Conservation (phyloP, 208 protist species). For the Leishmania braziliensis region DNA sequence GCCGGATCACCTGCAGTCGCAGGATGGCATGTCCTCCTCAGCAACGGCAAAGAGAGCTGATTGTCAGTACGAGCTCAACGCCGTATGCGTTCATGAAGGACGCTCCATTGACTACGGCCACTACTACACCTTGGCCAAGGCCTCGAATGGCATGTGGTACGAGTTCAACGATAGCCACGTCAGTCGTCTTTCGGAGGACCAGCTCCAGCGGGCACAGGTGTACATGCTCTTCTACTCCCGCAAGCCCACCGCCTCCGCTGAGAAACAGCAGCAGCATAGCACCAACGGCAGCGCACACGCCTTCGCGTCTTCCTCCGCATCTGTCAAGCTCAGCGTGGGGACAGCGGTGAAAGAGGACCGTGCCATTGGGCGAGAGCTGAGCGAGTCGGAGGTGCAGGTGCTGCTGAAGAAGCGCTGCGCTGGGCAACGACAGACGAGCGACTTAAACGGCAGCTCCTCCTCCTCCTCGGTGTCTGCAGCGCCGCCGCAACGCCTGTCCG, state of each 20-base stretch:
- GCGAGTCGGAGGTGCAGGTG: constrained; percentile 25
- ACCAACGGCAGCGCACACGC: constrained; percentile 4
- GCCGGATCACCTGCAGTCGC: background rate
- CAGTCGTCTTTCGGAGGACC: constrained; percentile 59
- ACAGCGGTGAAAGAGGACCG: background rate
- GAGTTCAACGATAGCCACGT: constrained; percentile 85
- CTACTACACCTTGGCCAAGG: constrained; percentile 90
- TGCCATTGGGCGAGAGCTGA: constrained; percentile 27
- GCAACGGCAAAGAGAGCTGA: background rate
- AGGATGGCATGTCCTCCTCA: background rate
- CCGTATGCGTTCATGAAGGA: constrained; percentile 90
- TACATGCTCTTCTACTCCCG: constrained; percentile 93
- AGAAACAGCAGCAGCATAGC: background rate
- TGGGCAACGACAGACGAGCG: background rate
- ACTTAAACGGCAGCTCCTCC: background rate
- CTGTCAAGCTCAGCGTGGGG: background rate
- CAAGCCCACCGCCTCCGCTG: background rate
- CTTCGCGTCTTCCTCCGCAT: background rate
- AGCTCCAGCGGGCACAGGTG: constrained; percentile 69
- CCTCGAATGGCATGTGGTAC: constrained; percentile 86
- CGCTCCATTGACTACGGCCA: constrained; percentile 82
- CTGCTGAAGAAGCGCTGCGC: constrained; percentile 15
- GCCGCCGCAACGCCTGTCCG: background rate
- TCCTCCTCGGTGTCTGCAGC: too few species aligned
- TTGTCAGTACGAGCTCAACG: constrained; percentile 84